A percentile compares a stretch with the other conserved stretches of the same genome.
Conservation (phyloP, 306 rosid species). For the Sicyos edulis region DNA sequence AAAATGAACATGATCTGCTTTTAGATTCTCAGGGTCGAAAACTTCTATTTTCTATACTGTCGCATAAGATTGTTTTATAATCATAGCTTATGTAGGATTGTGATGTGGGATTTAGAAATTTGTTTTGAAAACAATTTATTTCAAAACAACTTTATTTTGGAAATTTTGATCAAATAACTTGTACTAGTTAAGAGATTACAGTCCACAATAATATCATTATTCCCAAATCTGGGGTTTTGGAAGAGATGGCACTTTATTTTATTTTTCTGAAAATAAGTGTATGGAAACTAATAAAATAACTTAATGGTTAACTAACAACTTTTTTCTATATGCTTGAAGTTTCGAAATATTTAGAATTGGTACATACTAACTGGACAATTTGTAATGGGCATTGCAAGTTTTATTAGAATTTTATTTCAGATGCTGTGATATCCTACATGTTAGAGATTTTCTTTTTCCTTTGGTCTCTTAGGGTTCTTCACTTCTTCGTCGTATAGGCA, state of each 20-base stretch:
- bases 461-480: not conserved
- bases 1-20: not conserved
- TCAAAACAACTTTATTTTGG: not conserved
- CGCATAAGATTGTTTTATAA: constrained; percentile 6
- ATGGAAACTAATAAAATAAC: not conserved
- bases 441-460: not conserved
- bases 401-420: not conserved
- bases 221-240: not conserved
- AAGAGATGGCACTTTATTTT: not conserved
- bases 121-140: not conserved
- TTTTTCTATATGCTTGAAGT: not conserved
- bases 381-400: not conserved
- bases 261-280: not conserved
- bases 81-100: not conserved
- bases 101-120: not conserved
- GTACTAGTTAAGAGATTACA: not conserved
- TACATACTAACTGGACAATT: not conserved
- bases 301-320: not conserved
- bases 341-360: not conserved
- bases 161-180: not conserved
- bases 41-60: not conserved
- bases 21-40: not conserved
- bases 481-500: not conserved
- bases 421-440: not conserved
- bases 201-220: not conserved